A percentile compares a stretch with the other conserved stretches of the same genome.
Evolutionary conservation across 177 flowering plant genomes (phyloP).

Genomic region (Vitis hybrid): DNA sequence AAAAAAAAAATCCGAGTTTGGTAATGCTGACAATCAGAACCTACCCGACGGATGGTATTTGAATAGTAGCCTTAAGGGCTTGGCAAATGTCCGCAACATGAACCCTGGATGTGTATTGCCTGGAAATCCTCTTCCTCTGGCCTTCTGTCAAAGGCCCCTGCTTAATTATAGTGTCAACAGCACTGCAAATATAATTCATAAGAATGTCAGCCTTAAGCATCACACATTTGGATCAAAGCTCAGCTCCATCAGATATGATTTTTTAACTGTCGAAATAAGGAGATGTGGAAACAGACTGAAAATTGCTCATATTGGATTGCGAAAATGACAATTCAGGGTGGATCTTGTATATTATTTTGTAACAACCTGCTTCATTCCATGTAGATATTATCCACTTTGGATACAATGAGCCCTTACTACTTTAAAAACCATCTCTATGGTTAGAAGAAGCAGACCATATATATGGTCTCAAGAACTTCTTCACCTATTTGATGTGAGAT

Average conservation of each 20-base stretch:
- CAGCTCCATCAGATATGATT: not conserved
- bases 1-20: not conserved
- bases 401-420: too few relatives aligned
- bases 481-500: too few relatives aligned
- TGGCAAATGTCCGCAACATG: constrained; percentile 89
- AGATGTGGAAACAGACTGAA: not conserved
- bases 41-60: constrained; percentile 50
- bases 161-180: constrained; percentile 81
- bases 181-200: constrained; percentile 43
- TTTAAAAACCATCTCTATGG: too few relatives aligned
- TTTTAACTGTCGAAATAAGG: not conserved
- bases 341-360: too few relatives aligned
- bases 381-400: too few relatives aligned
- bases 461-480: too few relatives aligned
- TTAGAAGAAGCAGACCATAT: too few relatives aligned
- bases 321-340: too few relatives aligned
- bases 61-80: constrained; percentile 64
- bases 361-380: too few relatives aligned
- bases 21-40: not conserved
- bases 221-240: not conserved
- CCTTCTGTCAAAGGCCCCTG: constrained; percentile 42
- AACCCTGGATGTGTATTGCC: constrained; percentile 70
- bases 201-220: not conserved
- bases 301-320: not conserved
- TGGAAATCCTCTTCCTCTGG: constrained; percentile 54